Base-by-base conservation (phyloP, 495 filamentous ascomycete species). In the Talaromyces nanjingensis region DNA sequence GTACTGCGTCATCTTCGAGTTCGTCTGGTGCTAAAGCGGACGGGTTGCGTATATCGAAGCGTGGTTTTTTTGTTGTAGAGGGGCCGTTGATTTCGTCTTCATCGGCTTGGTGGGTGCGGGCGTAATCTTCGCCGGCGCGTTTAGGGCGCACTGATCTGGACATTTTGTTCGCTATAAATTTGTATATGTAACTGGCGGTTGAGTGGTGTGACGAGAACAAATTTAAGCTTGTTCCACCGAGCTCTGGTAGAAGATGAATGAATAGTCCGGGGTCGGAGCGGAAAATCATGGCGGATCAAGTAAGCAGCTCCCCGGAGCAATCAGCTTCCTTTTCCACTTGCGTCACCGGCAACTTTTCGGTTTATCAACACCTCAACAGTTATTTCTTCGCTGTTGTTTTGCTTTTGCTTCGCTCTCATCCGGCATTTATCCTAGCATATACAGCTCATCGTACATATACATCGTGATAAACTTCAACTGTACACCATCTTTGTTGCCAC, bases 41-140 rank as follows among this genome's bases (percentile, higher is more conserved):
- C 1, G 94, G 94, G 71, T 98, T 98, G 67, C 96, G 90, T 25
- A 92, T 78, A 74, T 98, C 96, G 78, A 99, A 99, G 71, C 91
- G 91, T 29, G 92, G 89, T 73, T 93, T 96, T 70, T 97, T 97
- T 59, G 83, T 75, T 1, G 80, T 68, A 29, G 79, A 79, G 34
- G 79, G 74, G 29, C 76, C 74, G 63, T 76, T 68, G n/a, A 72
- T 67, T 64, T 82, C 81, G 14, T 77, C 74, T 42, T 81, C 79
- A 62, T 86, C 81, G 25, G 77, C 76, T 65, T 91, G 86, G 69
- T 92, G 87, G 20, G 83, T 81, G 65, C 91, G 86, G 53, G 89
- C 80, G 69, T 90, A 94, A 68, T 87, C 85, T 73, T 96, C 92
- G 61, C 86, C 89, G 4, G 85, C 87, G 64, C 90, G 86, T 76